Conservation (phyloP, 371 early-diverging fungal species). For the Thermomucor indicae-seudaticae region DNA sequence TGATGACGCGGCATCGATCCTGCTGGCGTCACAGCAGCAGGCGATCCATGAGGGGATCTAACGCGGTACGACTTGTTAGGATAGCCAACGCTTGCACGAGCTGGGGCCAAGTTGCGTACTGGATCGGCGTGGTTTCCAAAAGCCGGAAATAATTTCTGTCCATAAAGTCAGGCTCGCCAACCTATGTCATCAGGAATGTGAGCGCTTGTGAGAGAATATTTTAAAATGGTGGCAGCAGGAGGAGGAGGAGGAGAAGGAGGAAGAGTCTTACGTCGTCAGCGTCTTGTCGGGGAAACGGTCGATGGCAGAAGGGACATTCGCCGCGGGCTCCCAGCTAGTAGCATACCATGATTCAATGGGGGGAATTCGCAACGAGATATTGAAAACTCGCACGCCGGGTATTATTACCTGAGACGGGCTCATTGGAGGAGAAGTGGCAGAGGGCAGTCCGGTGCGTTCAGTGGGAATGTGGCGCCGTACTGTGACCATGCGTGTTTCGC, state of each 20-base stretch:
- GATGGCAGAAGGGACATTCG: constrained; percentile 38
- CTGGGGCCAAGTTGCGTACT: no score
- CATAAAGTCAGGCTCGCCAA: constrained; percentile 43
- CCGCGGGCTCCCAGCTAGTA: constrained; percentile 1
- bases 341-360: not conserved
- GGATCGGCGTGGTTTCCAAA: constrained; percentile 38
- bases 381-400: no score
- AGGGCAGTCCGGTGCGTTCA: not conserved
- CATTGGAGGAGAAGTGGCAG: constrained; percentile 1
- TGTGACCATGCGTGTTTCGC: constrained; percentile 32
- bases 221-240: no score
- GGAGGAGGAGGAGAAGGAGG: no score
- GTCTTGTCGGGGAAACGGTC: constrained; percentile 15
- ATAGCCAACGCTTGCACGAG: no score
- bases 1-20: no score
- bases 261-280: constrained; percentile 14
- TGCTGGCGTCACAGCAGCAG: no score
- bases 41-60: not conserved
- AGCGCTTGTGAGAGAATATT: no score
- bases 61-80: not conserved
- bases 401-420: not conserved
- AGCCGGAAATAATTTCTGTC: constrained; percentile 66
- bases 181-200: no score
- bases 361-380: not conserved
- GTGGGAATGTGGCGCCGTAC: constrained; percentile 20